These are phyloP conservation scores for Madurella mycetomatis DNA, from an alignment of 2,329 filamentous ascomycete species.

Conservation along the genomic window DNA sequence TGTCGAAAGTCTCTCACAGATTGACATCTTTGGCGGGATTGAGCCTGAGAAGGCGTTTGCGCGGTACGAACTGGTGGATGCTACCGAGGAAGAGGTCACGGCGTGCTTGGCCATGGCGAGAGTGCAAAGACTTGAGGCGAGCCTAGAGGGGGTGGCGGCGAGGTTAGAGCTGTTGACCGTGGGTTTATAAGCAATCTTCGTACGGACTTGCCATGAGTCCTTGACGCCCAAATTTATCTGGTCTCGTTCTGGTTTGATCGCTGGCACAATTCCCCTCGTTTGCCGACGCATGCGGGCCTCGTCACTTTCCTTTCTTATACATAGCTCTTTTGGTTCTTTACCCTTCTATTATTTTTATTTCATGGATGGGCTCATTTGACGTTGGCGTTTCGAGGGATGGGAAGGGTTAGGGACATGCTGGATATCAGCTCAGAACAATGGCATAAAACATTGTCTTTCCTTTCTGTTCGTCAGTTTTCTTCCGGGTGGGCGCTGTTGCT, in stretches of 20 bases:
- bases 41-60: conserved; percentile 60
- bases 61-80: conserved; percentile 61
- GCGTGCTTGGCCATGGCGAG: conserved; percentile 45
- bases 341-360: background rate
- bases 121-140: conserved; percentile 46
- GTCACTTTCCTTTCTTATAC: background rate
- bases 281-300: background rate
- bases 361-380: too few species aligned
- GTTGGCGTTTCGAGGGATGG: too few species aligned
- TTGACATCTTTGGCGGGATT: conserved; percentile 50
- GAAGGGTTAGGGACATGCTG: too few species aligned
- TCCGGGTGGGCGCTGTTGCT: too few species aligned
- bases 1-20: conserved; percentile 37
- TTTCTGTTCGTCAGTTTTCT: too few species aligned
- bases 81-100: conserved; percentile 44
- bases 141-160: conserved; percentile 34
- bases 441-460: too few species aligned
- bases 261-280: background rate
- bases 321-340: background rate
- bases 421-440: too few species aligned
- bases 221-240: background rate
- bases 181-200: conserved; percentile 25
- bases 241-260: background rate
- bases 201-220: background rate
- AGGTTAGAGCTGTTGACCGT: conserved; percentile 36